phyloP scores from a whole-genome alignment of 805 yeast species.

The Hanseniaspora vineae region DNA sequence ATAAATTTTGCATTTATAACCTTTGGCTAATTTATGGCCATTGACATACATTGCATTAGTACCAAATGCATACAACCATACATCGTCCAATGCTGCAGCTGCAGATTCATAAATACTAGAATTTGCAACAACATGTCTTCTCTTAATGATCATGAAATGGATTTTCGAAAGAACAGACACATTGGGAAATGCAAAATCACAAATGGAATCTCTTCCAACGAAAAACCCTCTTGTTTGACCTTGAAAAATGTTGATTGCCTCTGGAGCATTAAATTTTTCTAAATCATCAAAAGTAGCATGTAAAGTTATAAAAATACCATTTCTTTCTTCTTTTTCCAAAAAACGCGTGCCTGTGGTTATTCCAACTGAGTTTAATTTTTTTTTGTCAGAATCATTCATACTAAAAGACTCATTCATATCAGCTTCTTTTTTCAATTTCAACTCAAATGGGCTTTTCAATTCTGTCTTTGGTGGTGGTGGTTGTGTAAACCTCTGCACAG shows the following conservation, averaged over 20 bases:
- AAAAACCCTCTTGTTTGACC: slow-evolving; percentile 47
- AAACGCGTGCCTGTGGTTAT: too few species aligned
- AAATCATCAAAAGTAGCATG: too few species aligned
- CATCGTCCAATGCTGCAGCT: slow-evolving; percentile 58
- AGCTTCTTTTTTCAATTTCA: too few species aligned
- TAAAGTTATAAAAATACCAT: too few species aligned
- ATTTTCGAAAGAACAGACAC: slow-evolving; percentile 75
- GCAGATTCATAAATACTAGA: slow-evolving; percentile 49
- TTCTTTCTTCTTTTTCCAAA: too few species aligned
- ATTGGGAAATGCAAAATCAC: slow-evolving; percentile 40
- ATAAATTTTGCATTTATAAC: slow-evolving; percentile 45
- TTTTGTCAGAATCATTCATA: neutral
- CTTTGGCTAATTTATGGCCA: slow-evolving; percentile 42
- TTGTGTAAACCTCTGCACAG: slow-evolving; percentile 4
- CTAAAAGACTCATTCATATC: neutral
- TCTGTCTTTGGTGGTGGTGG: slow-evolving; percentile 7
- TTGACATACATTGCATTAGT: slow-evolving; percentile 72
- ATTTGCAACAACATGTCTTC: slow-evolving; percentile 47
- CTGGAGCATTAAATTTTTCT: too few species aligned
- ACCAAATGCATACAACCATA: slow-evolving; percentile 71
- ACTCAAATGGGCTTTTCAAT: neutral
- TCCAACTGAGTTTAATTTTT: neutral
- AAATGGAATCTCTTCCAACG: slow-evolving; percentile 59
- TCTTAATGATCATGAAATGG: slow-evolving; percentile 60
- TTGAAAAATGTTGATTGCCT: slow-evolving; percentile 47